Evolutionary conservation across 345 rosid species (phyloP), one percentile per base, ranked within the genome.

Genomic region (Ceriops decandra): DNA sequence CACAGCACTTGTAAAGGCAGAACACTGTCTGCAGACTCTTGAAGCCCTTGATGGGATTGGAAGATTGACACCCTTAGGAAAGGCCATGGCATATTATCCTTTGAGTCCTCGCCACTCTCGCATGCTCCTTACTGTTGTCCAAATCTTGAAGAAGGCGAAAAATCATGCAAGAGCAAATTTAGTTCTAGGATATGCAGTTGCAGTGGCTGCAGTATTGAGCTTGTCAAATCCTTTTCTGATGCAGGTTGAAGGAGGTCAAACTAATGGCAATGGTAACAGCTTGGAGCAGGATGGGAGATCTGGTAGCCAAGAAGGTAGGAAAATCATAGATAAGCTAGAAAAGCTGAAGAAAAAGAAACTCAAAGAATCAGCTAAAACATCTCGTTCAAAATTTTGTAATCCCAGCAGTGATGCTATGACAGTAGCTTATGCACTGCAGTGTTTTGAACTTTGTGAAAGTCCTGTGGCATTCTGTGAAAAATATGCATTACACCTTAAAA

Each of bases 41-140:
- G 90, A 83, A 82, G 97, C 98, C 56, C 90, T 93, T 11, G 88
- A 88, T 72, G 46, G 66, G 77, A 71, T 65, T 15, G 93, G 89
- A 71, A 77, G 76, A 72, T 70, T 93, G 82, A 93, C 93, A 20
- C 52, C 90, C 38, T 69, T 90, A 61, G 98, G 98, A 42, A 93
- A 78, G 70, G 93, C 93, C 62, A 90, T 93, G 97, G 86, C 93
- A 74, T 77, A 76, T 74, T 93, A 84, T 71, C 97, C 98, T 16
- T 85, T 93, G 91, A 87, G 88, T 73, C 98, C 98, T 64, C 92
- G 90, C 28, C 97, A 88, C 76, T 90, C 98, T 60, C 81, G 97
- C 62, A 90, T 93, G 97, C 90, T 93, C 64, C 93, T 93, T 31
- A 85, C 97, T 28, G 84, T 82, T 75, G 85, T 88, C 60, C 84